Conservation (phyloP, 805 yeast species). For the Saturnispora sekii region DNA sequence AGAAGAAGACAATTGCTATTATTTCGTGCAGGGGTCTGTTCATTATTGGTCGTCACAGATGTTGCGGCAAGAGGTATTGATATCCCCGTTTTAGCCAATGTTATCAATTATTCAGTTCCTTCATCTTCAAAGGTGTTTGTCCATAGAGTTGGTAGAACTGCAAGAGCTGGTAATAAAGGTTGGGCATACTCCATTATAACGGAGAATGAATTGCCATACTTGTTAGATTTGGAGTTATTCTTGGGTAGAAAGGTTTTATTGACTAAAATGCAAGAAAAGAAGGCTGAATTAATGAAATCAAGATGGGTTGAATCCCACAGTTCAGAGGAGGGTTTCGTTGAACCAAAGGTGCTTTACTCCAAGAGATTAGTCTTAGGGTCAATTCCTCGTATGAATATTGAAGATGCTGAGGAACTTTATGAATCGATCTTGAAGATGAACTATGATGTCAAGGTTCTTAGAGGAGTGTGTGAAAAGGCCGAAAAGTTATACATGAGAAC, state of each 20-base stretch:
- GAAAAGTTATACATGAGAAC: slow-evolving; percentile 82
- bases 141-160: slow-evolving; percentile 98
- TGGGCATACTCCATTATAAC: slow-evolving; percentile 92
- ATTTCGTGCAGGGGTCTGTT: slow-evolving; percentile 76
- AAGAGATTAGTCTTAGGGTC: slow-evolving; percentile 77
- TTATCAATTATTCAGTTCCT: slow-evolving; percentile 83
- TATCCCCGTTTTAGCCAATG: slow-evolving; percentile 93
- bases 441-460: slow-evolving; percentile 57
- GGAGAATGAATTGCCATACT: slow-evolving; percentile 80
- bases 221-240: slow-evolving; percentile 83
- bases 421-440: slow-evolving; percentile 49
- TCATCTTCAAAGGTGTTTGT: slow-evolving; percentile 87
- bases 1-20: slow-evolving; percentile 80
- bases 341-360: slow-evolving; percentile 60
- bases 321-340: slow-evolving; percentile 27
- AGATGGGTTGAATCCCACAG: slow-evolving; percentile 31
- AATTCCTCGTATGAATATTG: slow-evolving; percentile 64
- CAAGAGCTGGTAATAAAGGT: slow-evolving; percentile 96
- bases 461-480: slow-evolving; percentile 72
- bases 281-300: slow-evolving; percentile 40
- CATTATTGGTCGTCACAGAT: slow-evolving; percentile 91
- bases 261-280: slow-evolving; percentile 60
- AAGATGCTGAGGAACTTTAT: slow-evolving; percentile 61
- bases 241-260: slow-evolving; percentile 72
- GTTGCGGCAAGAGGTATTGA: slow-evolving; percentile 99